These are phyloP conservation scores for Cardiospermum halicacabum DNA, from an alignment of 345 rosid species.

Conservation along the genomic window DNA sequence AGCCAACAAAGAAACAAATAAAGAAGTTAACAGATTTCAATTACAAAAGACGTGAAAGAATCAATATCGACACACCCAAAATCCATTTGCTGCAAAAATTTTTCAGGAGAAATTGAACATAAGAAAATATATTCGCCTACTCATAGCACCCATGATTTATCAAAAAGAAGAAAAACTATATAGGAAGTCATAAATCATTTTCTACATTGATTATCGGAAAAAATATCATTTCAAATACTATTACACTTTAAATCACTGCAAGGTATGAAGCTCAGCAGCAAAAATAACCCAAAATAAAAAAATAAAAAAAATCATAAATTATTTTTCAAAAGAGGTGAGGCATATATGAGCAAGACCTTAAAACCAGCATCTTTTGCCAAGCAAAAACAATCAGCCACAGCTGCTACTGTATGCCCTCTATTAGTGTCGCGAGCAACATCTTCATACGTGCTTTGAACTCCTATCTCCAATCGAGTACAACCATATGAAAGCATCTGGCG, in stretches of 20 bases:
- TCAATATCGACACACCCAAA: not conserved
- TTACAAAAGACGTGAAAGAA: not conserved
- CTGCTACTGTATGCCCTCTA: slow-evolving; percentile 97
- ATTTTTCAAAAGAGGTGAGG: not conserved
- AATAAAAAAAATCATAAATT: not conserved
- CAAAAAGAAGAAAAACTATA: not conserved
- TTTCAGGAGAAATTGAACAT: not conserved
- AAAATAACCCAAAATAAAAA: not conserved
- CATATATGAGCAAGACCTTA: slow-evolving; percentile 51
- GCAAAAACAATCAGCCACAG: slow-evolving; percentile 98
- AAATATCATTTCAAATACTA: not conserved
- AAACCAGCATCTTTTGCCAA: slow-evolving; percentile 98
- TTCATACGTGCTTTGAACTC: slow-evolving; percentile 99
- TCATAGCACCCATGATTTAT: not conserved
- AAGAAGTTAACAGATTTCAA: not conserved
- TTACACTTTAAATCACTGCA: not conserved
- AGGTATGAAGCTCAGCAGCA: not conserved
- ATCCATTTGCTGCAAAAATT: not conserved
- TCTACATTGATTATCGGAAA: not conserved
- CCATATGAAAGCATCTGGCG: slow-evolving; percentile 97
- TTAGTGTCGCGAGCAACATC: slow-evolving; percentile 98
- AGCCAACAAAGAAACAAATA: slow-evolving; percentile 1
- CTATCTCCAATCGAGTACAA: slow-evolving; percentile 94
- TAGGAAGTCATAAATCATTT: not conserved
- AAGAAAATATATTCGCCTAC: not conserved